Evolutionary conservation across 306 rosid species (phyloP), one percentile per base, ranked within the genome.

Genomic region (Begonia fuchsioides): DNA sequence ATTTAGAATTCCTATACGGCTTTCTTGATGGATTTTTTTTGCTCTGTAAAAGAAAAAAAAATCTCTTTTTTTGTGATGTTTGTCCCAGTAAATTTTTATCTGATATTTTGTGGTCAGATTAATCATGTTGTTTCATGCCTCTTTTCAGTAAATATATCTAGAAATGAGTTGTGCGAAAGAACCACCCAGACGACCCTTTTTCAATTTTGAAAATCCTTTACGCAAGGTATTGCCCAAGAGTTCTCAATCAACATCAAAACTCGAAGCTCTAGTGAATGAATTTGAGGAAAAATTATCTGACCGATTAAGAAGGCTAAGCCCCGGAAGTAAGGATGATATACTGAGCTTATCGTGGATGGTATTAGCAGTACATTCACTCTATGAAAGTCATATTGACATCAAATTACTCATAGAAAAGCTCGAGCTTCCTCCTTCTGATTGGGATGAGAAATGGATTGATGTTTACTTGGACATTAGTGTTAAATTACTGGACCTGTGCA

Each of bases 361-460:
- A 46, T 51, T 39, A 13, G 96, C 94, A 1, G 73, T 77, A 76
- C 68, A 69, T 56, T 75, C 80, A 7, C 83, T 87, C 51, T 73
- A 72, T 64, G 82, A 81, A 67, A 66, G 80, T 13, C 83, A 77
- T 45, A 80, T 59, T 45, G 92, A 82, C 57, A 57, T 82, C 15
- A 66, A 60, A 50, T 60, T 39, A 17, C 78, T 87, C 10, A 73
- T 82, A 32, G 45, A 65, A 20, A 77, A 69, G 18, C 80, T 87
- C 17, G 87, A 82, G 10, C 82, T 80, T n/a, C 92, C 96, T 0
- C n/a, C n/a, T n/a, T 60, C 65, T 60, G 71, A 67, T 20, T 87
- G 96, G 96, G 79, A 82, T 43, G 92, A 82, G 61, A 80, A 82
- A 52, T 82, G 92, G 96, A 68, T 77, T 47, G 87, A 87, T 47